These are phyloP conservation scores for Silene vulgaris DNA, from an alignment of 179 eudicot genomes.

Conservation along the genomic window DNA sequence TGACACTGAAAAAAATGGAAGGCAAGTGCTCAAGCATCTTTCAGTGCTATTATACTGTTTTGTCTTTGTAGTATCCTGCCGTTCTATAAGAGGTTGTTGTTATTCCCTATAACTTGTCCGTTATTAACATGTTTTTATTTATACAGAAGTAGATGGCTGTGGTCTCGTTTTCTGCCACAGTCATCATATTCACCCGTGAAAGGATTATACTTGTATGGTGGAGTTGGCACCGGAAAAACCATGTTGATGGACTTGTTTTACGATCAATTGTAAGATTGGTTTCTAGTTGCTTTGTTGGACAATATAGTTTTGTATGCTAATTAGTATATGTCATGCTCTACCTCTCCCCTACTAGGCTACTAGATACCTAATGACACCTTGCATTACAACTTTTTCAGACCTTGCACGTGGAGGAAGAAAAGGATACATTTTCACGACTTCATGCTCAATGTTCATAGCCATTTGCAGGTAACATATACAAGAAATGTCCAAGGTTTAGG, in stretches of 20 bases:
- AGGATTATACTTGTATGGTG: slow-evolving; percentile 78
- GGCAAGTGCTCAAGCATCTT: slow-evolving; percentile 33
- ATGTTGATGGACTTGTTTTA: slow-evolving; percentile 89
- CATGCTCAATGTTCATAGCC: slow-evolving; percentile 87
- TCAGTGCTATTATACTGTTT: background rate
- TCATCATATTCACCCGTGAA: slow-evolving; percentile 61
- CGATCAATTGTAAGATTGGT: slow-evolving; percentile 58
- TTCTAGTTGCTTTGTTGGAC: background rate
- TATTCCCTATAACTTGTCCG: background rate
- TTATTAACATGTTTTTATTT: slow-evolving; percentile 15
- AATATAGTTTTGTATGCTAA: slow-evolving; percentile 1
- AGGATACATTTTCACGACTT: slow-evolving; percentile 96
- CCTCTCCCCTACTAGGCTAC: background rate
- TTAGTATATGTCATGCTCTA: background rate
- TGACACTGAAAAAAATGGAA: slow-evolving; percentile 48
- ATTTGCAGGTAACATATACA: slow-evolving; percentile 50
- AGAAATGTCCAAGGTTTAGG: background rate
- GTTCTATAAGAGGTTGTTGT: background rate
- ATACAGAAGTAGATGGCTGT: slow-evolving; percentile 76
- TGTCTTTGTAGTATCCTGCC: background rate
- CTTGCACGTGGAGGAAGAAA: slow-evolving; percentile 75
- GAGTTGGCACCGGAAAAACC: slow-evolving; percentile 86
- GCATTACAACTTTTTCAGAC: slow-evolving; percentile 41
- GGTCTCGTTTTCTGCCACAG: slow-evolving; percentile 75
- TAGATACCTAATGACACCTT: background rate